Percentiles rank a stretch among this genome's conserved stretches.
These are phyloP conservation scores for Moesziomyces globuligerus DNA, from an alignment of 1,284 basidiomycete genomes.

Conservation along the genomic window DNA sequence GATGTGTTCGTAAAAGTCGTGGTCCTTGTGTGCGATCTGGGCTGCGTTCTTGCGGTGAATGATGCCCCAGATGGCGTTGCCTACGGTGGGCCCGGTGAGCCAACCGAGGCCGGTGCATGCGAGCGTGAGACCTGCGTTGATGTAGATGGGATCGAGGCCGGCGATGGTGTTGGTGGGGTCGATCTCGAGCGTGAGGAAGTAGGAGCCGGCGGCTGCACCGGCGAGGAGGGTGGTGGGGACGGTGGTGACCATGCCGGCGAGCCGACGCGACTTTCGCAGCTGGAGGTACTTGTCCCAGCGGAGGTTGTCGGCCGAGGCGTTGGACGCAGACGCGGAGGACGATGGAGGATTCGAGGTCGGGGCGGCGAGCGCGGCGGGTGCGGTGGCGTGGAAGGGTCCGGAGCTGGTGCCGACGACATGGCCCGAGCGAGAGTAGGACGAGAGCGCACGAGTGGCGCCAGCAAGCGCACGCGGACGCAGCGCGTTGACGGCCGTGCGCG, in stretches of 20 bases:
- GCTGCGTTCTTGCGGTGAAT: slow-evolving; percentile 51
- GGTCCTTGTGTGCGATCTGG: slow-evolving; percentile 58
- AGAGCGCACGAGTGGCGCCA: slow-evolving; percentile 12
- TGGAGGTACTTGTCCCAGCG: slow-evolving; percentile 55
- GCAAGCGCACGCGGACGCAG: slow-evolving; percentile 19
- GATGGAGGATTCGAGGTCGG: slow-evolving; percentile 11
- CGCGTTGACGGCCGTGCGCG: slow-evolving; percentile 12
- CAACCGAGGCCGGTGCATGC: slow-evolving; percentile 60
- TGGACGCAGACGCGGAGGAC: slow-evolving; percentile 9
- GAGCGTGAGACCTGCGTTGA: slow-evolving; percentile 59
- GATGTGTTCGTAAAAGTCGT: slow-evolving; percentile 62
- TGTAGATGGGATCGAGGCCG: slow-evolving; percentile 61
- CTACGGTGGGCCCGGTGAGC: slow-evolving; percentile 61
- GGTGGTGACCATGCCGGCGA: slow-evolving; percentile 60
- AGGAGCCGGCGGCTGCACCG: slow-evolving; percentile 52
- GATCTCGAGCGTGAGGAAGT: slow-evolving; percentile 60
- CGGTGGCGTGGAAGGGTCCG: slow-evolving; percentile 13
- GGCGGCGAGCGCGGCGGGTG: slow-evolving; percentile 3
- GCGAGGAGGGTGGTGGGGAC: slow-evolving; percentile 60
- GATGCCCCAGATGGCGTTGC: slow-evolving; percentile 53
- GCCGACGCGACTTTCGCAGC: slow-evolving; percentile 54
- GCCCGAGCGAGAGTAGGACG: slow-evolving; percentile 5
- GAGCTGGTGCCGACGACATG: slow-evolving; percentile 1
- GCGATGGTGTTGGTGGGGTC: slow-evolving; percentile 56
- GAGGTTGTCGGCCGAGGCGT: slow-evolving; percentile 4